phyloP scores from a whole-genome alignment of 441 rosid species.

The Monsonia emarginata region DNA sequence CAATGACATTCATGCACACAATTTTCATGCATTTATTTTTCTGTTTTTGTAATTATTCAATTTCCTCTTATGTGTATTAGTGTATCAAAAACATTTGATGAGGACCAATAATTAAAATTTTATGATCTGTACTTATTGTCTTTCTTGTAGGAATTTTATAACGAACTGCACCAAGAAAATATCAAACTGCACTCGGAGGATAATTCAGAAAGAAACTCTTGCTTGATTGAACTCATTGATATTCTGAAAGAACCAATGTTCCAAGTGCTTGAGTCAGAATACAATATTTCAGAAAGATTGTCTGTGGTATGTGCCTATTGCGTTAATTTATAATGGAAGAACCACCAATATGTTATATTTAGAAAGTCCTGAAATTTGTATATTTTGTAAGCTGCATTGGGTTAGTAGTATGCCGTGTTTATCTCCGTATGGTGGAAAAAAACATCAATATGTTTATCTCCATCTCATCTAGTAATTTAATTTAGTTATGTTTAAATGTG shows the following conservation, averaged over 20 bases:
- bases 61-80: neutral
- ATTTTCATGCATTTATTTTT: neutral
- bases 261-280: conserved; percentile 43
- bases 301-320: conserved; percentile 27
- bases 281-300: conserved; percentile 36
- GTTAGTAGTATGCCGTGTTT: neutral
- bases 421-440: neutral
- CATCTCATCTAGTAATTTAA: no score
- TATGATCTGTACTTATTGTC: conserved; percentile 12
- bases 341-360: neutral
- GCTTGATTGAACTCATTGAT: conserved; percentile 28
- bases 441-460: neutral
- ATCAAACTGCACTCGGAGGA: conserved; percentile 23
- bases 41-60: neutral
- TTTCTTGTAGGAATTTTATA: conserved; percentile 34
- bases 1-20: neutral
- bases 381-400: neutral
- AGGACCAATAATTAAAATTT: neutral
- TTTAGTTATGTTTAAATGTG: neutral
- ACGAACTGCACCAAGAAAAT: conserved; percentile 26
- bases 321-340: conserved; percentile 6
- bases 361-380: neutral
- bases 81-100: neutral
- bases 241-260: conserved; percentile 37
- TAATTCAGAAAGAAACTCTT: conserved; percentile 18